Evolutionary conservation across 768 basidiomycete genomes (phyloP), one percentile per base, ranked within the genome.

Genomic region (Lactarius vividus): DNA sequence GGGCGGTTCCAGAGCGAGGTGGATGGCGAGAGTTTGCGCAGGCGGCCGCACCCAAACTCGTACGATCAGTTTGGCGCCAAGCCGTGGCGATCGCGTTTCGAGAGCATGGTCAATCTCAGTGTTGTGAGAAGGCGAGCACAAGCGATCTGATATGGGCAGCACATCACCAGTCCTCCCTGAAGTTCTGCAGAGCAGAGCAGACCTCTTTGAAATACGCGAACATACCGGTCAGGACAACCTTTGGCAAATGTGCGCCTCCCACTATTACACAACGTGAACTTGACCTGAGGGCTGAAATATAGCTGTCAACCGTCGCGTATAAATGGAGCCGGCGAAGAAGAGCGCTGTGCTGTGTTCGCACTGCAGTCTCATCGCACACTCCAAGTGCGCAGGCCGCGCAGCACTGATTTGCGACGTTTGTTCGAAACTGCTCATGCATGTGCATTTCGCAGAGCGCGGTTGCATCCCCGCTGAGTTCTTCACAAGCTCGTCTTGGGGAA

Each of bases 141-240:
- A 91, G 88, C 75, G 90, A 91, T 75, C 75, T 89, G 66, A 76
- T 85, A 72, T 16, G 0, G 44, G 44, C 28, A 33, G 29, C 10
- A 56, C 60, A 40, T 57, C 65, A 11, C 61, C 62, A 6, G 52
- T 15, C 57, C 61, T 33, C n/a, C 67, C 77, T 52, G 77, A 71
- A 57, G 26, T 55, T 35, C 46, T 61, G n/a, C 60, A 58, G 11
- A 79, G 20, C 76, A 49, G 62, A 3, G 42, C 60, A 44, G 74
- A 84, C 18, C 64, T 73, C 37, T 83, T 89, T 68, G 84, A 85
- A 3, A 83, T 87, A n/a, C 83, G 85, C 57, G 83, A 88, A 44
- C 95, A 97, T 72, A 83, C 84, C 13, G 95, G 96, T 96, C 37
- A 94, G 91, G 79, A 96, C 93, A 3, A 90, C 89, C 9, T 97